Evolutionary conservation across 1,284 basidiomycete species (phyloP), one percentile per base, ranked within the genome.

Genomic region (Grifola frondosa): DNA sequence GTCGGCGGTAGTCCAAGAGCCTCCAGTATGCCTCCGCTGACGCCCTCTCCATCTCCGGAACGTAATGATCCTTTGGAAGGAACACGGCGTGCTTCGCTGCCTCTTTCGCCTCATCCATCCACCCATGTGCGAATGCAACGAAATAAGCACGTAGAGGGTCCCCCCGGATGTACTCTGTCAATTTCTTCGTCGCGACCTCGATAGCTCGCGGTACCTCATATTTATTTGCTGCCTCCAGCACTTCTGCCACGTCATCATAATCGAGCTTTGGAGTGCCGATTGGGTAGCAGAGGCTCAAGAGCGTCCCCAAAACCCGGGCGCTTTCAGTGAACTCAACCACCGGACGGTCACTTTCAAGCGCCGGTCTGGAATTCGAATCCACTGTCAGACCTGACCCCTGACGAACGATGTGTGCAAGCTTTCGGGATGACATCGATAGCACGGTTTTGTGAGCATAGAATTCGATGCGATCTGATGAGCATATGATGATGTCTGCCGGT

Each of bases 401-500:
- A n/a, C n/a, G n/a, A n/a, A n/a, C n/a, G n/a, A n/a, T n/a, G n/a
- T n/a, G n/a, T n/a, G n/a, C n/a, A n/a, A n/a, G n/a, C n/a, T n/a
- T n/a, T n/a, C n/a, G n/a, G 8, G 74, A 75, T 5, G 73, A 66
- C 20, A 73, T 61, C 8, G 68, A 64, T n/a, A 74, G 58, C 23
- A 74, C 50, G 21, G 57, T 49, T 10, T 60, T 61, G 42, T 65
- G 50, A 5, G 67, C 59, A 12, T 52, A 54, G 43, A 74, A 73
- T 26, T 64, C 54, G 15, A 68, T 48, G 10, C 58, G 44, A 46
- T 71, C 69, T 1, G 62, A 64, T 4, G 72, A 63, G 19, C 58
- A 60, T 6, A 73, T 50, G 23, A 66, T 52, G 24, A 46, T 24
- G 34, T 56, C 52, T 21, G 40, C 48, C 1, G 44, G 31, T 5